These are phyloP conservation scores for Tetraselmis striata DNA, from an alignment of 139 green algal genomes.

Conservation along the genomic window DNA sequence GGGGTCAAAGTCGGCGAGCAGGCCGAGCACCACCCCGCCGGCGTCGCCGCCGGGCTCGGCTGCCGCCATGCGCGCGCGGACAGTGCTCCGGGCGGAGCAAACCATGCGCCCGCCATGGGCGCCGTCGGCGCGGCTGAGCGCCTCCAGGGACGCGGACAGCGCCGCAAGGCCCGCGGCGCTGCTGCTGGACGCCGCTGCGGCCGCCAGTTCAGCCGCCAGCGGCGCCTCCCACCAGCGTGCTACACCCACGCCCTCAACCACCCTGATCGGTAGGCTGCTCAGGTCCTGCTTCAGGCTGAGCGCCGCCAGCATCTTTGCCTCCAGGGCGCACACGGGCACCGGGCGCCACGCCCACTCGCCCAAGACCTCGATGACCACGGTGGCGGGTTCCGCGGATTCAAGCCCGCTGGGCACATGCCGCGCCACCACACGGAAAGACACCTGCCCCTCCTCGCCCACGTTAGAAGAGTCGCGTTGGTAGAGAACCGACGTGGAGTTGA, in stretches of 20 bases:
- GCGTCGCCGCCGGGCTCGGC: not conserved
- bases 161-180: not conserved
- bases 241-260: not conserved
- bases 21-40: not conserved
- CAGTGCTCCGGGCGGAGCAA: not conserved
- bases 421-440: not conserved
- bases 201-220: not conserved
- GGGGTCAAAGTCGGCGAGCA: not conserved
- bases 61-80: not conserved
- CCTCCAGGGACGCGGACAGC: not conserved
- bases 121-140: not conserved
- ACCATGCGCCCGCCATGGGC: not conserved
- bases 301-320: not conserved
- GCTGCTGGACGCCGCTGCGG: not conserved
- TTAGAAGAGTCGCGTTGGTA: too few species aligned
- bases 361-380: not conserved
- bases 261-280: not conserved
- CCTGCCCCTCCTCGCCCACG: not conserved
- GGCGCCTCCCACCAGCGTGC: not conserved
- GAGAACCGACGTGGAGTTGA: too few species aligned
- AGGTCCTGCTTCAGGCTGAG: not conserved
- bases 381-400: not conserved
- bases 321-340: not conserved
- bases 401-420: not conserved
- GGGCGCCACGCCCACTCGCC: not conserved